Percentiles rank a stretch among this genome's conserved stretches.
Evolutionary conservation across 2,329 filamentous ascomycete species (phyloP).

Genomic region (Rhexocercosporidium sp.): DNA sequence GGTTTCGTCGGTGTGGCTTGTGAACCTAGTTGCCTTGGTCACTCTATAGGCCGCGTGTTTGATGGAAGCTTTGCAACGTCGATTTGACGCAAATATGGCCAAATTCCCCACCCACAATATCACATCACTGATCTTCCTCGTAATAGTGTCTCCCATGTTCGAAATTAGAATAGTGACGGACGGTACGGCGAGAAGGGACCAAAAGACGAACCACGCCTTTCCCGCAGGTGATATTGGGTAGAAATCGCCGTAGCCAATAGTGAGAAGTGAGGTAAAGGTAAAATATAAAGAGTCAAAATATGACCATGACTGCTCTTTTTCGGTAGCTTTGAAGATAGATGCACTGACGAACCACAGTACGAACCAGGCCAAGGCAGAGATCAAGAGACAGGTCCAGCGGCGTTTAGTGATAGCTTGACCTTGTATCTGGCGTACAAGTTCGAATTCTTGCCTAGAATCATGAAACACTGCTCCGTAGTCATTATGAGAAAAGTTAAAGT

Average conservation of each 20-base stretch:
- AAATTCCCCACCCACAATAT: not conserved
- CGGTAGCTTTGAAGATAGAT: constrained; percentile 62
- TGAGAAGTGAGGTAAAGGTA: constrained; percentile 78
- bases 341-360: constrained; percentile 66
- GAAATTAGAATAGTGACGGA: constrained; percentile 82
- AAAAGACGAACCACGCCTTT: constrained; percentile 85
- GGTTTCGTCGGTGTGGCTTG: not conserved
- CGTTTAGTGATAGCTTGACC: constrained; percentile 2
- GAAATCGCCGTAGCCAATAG: constrained; percentile 84
- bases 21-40: not conserved
- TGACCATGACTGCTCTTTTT: constrained; percentile 62
- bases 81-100: not conserved
- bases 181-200: constrained; percentile 82
- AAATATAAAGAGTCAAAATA: constrained; percentile 88
- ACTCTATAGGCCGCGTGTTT: not conserved
- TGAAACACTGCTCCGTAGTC: not conserved
- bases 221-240: constrained; percentile 75
- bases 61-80: not conserved
- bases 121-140: constrained; percentile 3
- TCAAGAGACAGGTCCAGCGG: not conserved
- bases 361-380: constrained; percentile 51
- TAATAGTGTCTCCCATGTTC: not conserved
- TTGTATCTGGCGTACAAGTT: not conserved
- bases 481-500: not conserved
- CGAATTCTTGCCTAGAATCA: not conserved